Percentiles rank a stretch among this genome's conserved stretches.
These are phyloP conservation scores for Clonostachys chloroleuca DNA, from an alignment of 2,329 filamentous ascomycete species.

Conservation along the genomic window DNA sequence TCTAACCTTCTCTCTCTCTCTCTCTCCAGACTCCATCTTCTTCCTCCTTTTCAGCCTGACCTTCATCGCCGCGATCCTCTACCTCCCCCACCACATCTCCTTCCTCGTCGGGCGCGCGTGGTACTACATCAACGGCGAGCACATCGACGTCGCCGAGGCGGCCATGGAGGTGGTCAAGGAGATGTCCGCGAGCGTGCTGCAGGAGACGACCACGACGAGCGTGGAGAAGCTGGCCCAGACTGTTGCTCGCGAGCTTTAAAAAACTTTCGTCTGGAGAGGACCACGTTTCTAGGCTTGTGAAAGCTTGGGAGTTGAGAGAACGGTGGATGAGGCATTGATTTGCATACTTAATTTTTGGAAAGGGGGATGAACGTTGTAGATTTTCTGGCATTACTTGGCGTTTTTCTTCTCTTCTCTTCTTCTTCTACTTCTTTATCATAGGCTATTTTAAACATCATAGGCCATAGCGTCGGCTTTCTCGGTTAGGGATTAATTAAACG, in stretches of 20 bases:
- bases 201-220: conserved; percentile 12
- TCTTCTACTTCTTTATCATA: too few relatives aligned
- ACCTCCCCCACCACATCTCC: conserved; percentile 86
- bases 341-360: too few relatives aligned
- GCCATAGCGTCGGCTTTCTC: too few relatives aligned
- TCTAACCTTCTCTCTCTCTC: background rate
- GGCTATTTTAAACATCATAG: too few relatives aligned
- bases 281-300: background rate
- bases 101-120: conserved; percentile 80
- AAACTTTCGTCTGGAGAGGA: background rate
- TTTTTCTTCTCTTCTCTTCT: too few relatives aligned
- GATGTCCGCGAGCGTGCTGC: conserved; percentile 19
- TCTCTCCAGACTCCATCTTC: conserved; percentile 73
- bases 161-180: conserved; percentile 23
- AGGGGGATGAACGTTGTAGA: too few relatives aligned
- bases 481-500: too few relatives aligned
- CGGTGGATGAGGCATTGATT: too few relatives aligned
- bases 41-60: conserved; percentile 87
- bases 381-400: too few relatives aligned
- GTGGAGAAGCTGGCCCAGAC: conserved; percentile 9
- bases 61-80: conserved; percentile 81
- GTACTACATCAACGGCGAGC: conserved; percentile 92
- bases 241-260: conserved; percentile 13
- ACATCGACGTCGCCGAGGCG: conserved; percentile 40
- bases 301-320: background rate